phyloP scores from a whole-genome alignment of 1,284 basidiomycete species.

The Leccinum ponderosum region DNA sequence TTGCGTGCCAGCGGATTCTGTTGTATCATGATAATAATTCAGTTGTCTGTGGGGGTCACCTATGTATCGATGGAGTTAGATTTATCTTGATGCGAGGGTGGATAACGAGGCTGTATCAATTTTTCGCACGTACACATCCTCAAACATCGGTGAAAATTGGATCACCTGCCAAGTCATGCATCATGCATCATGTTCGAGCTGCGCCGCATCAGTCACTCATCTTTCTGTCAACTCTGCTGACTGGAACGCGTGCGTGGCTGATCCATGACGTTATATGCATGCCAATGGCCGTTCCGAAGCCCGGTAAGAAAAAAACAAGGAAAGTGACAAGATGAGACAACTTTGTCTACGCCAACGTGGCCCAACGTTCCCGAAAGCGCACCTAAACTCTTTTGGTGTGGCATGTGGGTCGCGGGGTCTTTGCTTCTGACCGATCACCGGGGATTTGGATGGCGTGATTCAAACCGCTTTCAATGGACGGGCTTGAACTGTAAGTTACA shows the following conservation, averaged over 20 bases:
- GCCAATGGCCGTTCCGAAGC: slow-evolving; percentile 12
- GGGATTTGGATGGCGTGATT: not conserved
- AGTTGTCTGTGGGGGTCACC: not conserved
- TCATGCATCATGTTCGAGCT: not conserved
- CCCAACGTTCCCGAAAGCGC: not conserved
- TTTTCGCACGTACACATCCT: slow-evolving; percentile 10
- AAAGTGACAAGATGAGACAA: slow-evolving; percentile 4
- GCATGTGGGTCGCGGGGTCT: not conserved
- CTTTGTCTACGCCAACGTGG: slow-evolving; percentile 6
- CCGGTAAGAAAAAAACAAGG: not conserved
- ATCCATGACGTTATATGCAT: not conserved
- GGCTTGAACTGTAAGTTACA: not conserved
- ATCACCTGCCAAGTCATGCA: not conserved
- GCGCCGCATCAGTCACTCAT: not conserved
- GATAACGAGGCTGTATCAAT: not conserved
- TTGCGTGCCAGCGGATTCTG: slow-evolving; percentile 6
- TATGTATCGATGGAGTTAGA: not conserved
- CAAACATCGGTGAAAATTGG: slow-evolving; percentile 5
- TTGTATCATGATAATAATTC: slow-evolving; percentile 18
- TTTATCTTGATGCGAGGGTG: not conserved
- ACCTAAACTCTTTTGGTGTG: slow-evolving; percentile 11
- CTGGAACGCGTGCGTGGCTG: not conserved
- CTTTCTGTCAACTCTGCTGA: not conserved
- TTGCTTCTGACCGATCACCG: slow-evolving; percentile 10
- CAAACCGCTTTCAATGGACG: not conserved